Percentiles rank a stretch among this genome's conserved stretches.
Evolutionary conservation across 805 yeast genomes (phyloP).

Genomic region (Alloascoidea africana): DNA sequence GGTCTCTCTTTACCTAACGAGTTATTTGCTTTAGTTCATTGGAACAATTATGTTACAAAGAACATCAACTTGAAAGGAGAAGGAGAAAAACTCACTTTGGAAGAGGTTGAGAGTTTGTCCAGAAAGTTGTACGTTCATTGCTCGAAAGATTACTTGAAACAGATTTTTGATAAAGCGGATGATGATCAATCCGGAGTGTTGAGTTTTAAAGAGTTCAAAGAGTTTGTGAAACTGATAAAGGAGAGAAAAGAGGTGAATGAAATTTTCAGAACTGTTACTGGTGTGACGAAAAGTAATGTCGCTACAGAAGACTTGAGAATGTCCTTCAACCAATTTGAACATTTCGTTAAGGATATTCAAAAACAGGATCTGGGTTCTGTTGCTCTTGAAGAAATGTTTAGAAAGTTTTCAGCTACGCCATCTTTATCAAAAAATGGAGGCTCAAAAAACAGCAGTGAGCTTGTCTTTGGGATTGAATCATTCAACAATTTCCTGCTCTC

Average conservation of each 20-base stretch:
- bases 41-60: constrained; percentile 27
- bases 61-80: constrained; percentile 18
- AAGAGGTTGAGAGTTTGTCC: constrained; percentile 53
- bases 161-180: constrained; percentile 41
- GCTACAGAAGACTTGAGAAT: not conserved
- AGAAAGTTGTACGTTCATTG: constrained; percentile 60
- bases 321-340: constrained; percentile 16
- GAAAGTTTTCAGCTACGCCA: constrained; percentile 22
- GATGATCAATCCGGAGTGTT: constrained; percentile 31
- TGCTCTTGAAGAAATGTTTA: constrained; percentile 20
- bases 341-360: constrained; percentile 34
- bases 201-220: constrained; percentile 59
- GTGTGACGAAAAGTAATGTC: not conserved
- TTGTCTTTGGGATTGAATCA: constrained; percentile 13
- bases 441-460: not conserved
- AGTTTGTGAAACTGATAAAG: constrained; percentile 55
- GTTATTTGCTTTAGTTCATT: constrained; percentile 46
- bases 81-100: constrained; percentile 34
- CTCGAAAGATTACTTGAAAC: constrained; percentile 31
- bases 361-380: constrained; percentile 22
- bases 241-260: constrained; percentile 32
- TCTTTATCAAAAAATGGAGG: too few relatives aligned
- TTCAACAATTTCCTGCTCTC: constrained; percentile 19
- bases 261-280: constrained; percentile 5
- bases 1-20: constrained; percentile 50